Evolutionary conservation across 225 moss, liverwort and hornwort genomes (phyloP).

Genomic region (Physcomitrium patens): DNA sequence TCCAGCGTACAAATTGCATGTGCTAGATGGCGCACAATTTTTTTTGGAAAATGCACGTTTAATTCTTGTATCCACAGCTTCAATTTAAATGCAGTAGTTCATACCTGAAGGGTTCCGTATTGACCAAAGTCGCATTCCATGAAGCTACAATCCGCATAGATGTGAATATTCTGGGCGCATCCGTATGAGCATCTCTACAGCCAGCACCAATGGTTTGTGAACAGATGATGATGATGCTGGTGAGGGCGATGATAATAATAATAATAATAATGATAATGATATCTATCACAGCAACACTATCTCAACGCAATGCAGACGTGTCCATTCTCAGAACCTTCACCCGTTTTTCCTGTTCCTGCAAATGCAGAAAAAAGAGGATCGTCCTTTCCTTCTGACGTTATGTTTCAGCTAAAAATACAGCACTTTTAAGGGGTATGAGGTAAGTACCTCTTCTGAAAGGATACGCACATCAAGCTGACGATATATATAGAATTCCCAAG

Average conservation of each 20-base stretch:
- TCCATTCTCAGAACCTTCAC: neutral
- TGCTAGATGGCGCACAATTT: neutral
- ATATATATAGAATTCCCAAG: conserved; percentile 97
- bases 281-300: no score
- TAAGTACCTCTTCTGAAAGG: conserved; percentile 62
- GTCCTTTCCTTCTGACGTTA: neutral
- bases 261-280: no score
- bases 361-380: neutral
- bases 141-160: conserved; percentile 87
- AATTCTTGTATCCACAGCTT: neutral
- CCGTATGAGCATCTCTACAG: conserved; percentile 81
- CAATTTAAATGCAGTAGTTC: neutral
- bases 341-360: neutral
- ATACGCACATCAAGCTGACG: conserved; percentile 88
- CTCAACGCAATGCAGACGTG: neutral
- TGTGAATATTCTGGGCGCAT: conserved; percentile 70
- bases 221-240: no score
- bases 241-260: no score
- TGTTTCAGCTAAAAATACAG: neutral
- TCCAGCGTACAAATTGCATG: neutral
- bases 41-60: neutral
- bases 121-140: conserved; percentile 86
- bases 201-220: conserved; percentile 2
- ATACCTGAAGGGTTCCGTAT: conserved; percentile 95
- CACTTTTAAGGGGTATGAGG: conserved; percentile 9